Percentiles rank a stretch among this genome's conserved stretches.
Conservation (phyloP, 805 yeast species). For the Pichia occidentalis region DNA sequence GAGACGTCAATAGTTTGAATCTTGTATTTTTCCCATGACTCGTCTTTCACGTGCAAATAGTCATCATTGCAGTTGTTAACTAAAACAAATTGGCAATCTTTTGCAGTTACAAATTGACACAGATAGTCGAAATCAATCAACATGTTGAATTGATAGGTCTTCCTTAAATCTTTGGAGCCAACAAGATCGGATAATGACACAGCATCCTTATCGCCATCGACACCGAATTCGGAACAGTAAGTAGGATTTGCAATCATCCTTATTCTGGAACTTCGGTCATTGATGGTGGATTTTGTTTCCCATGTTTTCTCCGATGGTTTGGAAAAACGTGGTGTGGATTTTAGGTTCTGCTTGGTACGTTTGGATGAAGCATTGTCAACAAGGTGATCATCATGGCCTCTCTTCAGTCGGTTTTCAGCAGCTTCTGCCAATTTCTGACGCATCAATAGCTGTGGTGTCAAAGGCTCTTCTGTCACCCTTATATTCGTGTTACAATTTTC, state of each 20-base stretch:
- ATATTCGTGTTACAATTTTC: background rate
- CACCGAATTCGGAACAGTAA: conserved; percentile 19
- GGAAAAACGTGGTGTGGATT: too few species aligned
- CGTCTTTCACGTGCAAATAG: conserved; percentile 31
- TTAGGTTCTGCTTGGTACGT: background rate
- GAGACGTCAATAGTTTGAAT: conserved; percentile 27
- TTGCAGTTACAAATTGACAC: conserved; percentile 18
- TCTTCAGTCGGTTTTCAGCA: conserved; percentile 18
- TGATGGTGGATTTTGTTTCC: background rate
- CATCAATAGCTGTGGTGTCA: conserved; percentile 10
- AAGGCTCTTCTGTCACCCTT: conserved; percentile 2
- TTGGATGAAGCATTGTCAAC: background rate
- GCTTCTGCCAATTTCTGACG: conserved; percentile 22
- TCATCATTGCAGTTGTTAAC: conserved; percentile 29
- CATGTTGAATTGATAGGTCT: conserved; percentile 31
- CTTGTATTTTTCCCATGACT: conserved; percentile 15
- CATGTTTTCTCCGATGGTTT: background rate
- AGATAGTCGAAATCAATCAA: conserved; percentile 27
- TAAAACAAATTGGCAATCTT: conserved; percentile 21
- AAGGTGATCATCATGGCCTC: background rate
- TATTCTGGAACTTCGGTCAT: conserved; percentile 21
- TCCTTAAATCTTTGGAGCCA: conserved; percentile 19
- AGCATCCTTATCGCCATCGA: conserved; percentile 22
- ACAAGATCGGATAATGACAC: conserved; percentile 24
- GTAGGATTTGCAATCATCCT: conserved; percentile 21